Percentiles rank a stretch among this genome's conserved stretches.
phyloP scores from a whole-genome alignment of 2,329 filamentous ascomycete species.

The Aspergillus spinulosporus region DNA sequence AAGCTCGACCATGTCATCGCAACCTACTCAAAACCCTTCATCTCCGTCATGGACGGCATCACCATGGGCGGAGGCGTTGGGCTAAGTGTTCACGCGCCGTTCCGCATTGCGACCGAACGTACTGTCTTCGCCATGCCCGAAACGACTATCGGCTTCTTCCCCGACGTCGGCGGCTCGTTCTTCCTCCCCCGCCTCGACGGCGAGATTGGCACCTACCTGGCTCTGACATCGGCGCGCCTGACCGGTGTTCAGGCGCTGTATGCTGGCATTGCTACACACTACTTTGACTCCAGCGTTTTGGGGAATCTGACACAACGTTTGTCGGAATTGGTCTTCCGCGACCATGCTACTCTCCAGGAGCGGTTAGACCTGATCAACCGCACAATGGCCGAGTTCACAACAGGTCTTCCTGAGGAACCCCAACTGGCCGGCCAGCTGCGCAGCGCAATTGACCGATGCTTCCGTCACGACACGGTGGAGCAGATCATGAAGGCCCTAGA shows the following conservation, averaged over 20 bases:
- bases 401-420: conserved; percentile 75
- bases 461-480: conserved; percentile 65
- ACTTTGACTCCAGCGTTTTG: conserved; percentile 86
- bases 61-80: conserved; percentile 98
- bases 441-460: conserved; percentile 80
- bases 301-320: conserved; percentile 79
- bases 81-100: conserved; percentile 88
- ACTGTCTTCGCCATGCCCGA: conserved; percentile 98
- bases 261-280: conserved; percentile 90
- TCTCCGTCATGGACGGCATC: conserved; percentile 95
- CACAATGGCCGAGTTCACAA: conserved; percentile 89
- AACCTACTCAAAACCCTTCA: conserved; percentile 87
- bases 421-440: conserved; percentile 69
- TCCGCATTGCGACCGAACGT: conserved; percentile 93
- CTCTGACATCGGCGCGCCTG: conserved; percentile 81
- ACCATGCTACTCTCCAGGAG: conserved; percentile 64
- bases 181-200: conserved; percentile 91
- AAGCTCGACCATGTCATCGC: conserved; percentile 93
- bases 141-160: conserved; percentile 97
- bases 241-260: conserved; percentile 85
- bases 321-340: conserved; percentile 83
- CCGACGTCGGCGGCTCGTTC: conserved; percentile 94
- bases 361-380: conserved; percentile 74
- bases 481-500: conserved; percentile 71
- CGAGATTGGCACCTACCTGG: conserved; percentile 84